Base-by-base conservation (phyloP, 306 rosid species). In the Quercus gilva region DNA sequence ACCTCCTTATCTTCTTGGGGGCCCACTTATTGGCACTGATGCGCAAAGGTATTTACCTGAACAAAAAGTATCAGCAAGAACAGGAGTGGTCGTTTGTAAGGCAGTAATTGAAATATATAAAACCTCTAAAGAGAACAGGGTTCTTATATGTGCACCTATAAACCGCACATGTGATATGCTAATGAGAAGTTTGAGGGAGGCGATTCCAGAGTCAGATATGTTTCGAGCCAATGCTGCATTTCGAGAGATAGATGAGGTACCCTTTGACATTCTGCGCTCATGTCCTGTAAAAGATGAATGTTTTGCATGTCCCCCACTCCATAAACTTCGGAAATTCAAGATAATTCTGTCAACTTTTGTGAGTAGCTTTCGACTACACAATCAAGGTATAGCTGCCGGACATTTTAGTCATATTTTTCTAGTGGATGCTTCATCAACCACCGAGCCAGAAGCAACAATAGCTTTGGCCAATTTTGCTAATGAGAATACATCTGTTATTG, bases 301-400 rank as follows among this genome's bases (percentile, higher is more conserved):
- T 12, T 87, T 87, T 55, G 23, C 73, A 21, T 82, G 86, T 77
- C 90, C 88, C 57, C 33, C 85, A 5, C 58, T 57, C 0, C 15
- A 63, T 1, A 12, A 75, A 71, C 88, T 86, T 10, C 0, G 0
- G 1, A 18, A 79, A 70, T 87, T 77, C 76, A 79, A 12, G 76
- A 82, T 87, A 78, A 82, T 85, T 21, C 77, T 87, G n/a, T 80
- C 85, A 2, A 87, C 90, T 10, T 87, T 55, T 71, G 52, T 80
- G 49, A 85, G 88, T 64, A 60, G 81, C 52, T 87, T 76, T 49
- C 53, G 53, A 49, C 53, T 49, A 0, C 15, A 12, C 53, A 49
- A 49, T 49, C 15, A 49, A 49, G 53, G 53, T 13, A 49, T 49
- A 49, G 15, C 15, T 49, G 53, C 53, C 5, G 53, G 83, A 52